A percentile compares a stretch with the other conserved stretches of the same genome.
These are phyloP conservation scores for Peronosclerospora sorghi DNA, from an alignment of 352 stramenopile species.

Conservation along the genomic window DNA sequence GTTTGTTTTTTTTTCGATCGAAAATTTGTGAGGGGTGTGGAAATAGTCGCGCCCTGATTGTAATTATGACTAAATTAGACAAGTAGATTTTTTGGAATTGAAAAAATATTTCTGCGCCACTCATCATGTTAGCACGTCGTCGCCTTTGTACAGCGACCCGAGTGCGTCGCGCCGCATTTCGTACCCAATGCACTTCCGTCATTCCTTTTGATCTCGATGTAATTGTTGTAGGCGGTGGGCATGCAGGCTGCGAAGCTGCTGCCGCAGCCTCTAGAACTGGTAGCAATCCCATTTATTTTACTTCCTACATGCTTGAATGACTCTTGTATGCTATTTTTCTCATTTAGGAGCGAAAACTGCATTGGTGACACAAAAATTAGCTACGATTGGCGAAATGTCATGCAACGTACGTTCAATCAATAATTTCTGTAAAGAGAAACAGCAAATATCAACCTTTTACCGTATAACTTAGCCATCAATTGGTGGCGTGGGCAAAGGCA, in stretches of 20 bases:
- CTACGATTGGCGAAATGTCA: constrained; percentile 95
- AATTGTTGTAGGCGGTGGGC: constrained; percentile 46
- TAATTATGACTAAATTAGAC: too few species aligned
- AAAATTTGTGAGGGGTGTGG: too few species aligned
- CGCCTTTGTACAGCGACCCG: constrained; percentile 2
- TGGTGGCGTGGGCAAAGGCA: constrained; percentile 96
- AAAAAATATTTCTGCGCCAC: constrained; percentile 16
- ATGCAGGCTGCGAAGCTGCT: constrained; percentile 51
- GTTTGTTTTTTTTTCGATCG: too few species aligned
- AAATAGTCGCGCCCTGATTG: too few species aligned
- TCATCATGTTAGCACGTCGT: constrained; percentile 17
- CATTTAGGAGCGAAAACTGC: constrained; percentile 86
- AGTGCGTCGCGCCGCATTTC: constrained; percentile 8
- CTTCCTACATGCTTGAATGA: background rate
- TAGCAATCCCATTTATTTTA: constrained; percentile 5
- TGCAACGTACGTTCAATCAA: constrained; percentile 94
- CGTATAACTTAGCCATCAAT: constrained; percentile 82
- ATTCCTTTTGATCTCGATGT: constrained; percentile 30
- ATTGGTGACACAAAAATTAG: constrained; percentile 91
- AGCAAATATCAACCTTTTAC: constrained; percentile 2
- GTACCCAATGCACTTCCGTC: constrained; percentile 6
- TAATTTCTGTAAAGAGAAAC: too few species aligned
- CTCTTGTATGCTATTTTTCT: background rate
- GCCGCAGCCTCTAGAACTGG: constrained; percentile 38
- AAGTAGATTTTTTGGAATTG: too few species aligned